A percentile compares a stretch with the other conserved stretches of the same genome.
Evolutionary conservation across 306 rosid genomes (phyloP).

Genomic region (Cyamopsis tetragonoloba): DNA sequence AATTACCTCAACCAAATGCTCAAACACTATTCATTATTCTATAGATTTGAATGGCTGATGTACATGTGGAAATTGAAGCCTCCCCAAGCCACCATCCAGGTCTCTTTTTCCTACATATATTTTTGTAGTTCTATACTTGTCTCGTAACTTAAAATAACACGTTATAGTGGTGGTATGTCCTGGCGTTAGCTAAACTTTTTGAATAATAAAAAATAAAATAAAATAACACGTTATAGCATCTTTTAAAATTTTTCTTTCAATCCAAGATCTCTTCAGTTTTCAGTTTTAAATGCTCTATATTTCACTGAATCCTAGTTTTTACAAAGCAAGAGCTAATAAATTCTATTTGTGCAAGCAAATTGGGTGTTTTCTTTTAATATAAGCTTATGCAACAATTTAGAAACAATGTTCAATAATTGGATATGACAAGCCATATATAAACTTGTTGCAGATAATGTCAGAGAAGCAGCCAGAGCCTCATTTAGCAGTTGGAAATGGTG

Average conservation of each 20-base stretch:
- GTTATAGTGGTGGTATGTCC: too few species aligned
- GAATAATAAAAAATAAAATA: too few species aligned
- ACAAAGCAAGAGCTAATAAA: background rate
- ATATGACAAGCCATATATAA: background rate
- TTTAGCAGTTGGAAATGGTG: slow-evolving; percentile 58
- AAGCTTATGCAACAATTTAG: background rate
- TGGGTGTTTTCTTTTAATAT: background rate
- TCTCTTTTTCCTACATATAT: background rate
- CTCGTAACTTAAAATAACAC: background rate
- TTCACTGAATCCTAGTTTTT: background rate
- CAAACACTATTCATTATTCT: background rate
- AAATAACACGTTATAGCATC: background rate
- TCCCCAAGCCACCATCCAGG: slow-evolving; percentile 2
- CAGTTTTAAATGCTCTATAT: background rate
- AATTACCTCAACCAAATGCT: background rate
- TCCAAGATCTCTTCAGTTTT: background rate
- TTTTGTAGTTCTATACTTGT: background rate
- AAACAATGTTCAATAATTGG: background rate
- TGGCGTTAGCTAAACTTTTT: too few species aligned
- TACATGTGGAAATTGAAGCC: slow-evolving; percentile 13
- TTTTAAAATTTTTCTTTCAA: background rate
- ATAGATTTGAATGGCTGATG: slow-evolving; percentile 10
- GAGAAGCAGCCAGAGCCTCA: background rate
- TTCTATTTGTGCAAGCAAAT: background rate
- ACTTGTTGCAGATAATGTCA: background rate